Conservation (phyloP, 2,329 filamentous ascomycete species). For the Mycocentrospora acerina region DNA sequence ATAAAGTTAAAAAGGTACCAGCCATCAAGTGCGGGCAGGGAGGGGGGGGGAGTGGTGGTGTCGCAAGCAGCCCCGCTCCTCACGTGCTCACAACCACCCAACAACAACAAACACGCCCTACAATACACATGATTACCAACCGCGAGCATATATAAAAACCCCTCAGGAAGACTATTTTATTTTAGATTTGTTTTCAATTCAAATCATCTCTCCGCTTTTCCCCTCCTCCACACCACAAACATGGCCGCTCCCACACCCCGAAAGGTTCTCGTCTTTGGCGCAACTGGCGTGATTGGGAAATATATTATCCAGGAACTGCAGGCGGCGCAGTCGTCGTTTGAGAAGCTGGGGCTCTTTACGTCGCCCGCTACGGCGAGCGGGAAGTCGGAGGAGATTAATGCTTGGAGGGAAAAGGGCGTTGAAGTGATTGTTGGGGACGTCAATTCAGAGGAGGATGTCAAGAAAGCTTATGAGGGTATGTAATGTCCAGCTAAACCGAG, state of each 20-base stretch:
- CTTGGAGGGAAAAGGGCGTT: constrained; percentile 50
- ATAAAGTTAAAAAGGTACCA: too few species aligned
- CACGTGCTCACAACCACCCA: too few species aligned
- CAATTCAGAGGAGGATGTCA: constrained; percentile 53
- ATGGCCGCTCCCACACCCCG: constrained; percentile 22
- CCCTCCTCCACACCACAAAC: too few species aligned
- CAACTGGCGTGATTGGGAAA: constrained; percentile 55
- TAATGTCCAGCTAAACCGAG: neutral
- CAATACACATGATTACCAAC: too few species aligned
- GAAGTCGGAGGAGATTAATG: constrained; percentile 54
- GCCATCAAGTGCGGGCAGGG: too few species aligned
- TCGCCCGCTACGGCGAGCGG: constrained; percentile 53
- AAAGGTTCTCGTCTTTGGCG: constrained; percentile 56
- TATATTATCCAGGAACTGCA: constrained; percentile 56
- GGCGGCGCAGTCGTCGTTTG: constrained; percentile 48
- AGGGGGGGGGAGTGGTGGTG: too few species aligned
- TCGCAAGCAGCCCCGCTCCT: too few species aligned
- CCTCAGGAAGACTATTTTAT: too few species aligned
- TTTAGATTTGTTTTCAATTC: too few species aligned
- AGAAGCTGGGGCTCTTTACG: constrained; percentile 58
- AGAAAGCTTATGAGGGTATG: constrained; percentile 56
- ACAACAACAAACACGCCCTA: too few species aligned
- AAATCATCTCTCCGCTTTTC: too few species aligned
- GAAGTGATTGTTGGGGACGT: constrained; percentile 60
- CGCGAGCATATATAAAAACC: too few species aligned